phyloP scores from a whole-genome alignment of 2,329 filamentous ascomycete species.

The Salinomyces thailandicus region DNA sequence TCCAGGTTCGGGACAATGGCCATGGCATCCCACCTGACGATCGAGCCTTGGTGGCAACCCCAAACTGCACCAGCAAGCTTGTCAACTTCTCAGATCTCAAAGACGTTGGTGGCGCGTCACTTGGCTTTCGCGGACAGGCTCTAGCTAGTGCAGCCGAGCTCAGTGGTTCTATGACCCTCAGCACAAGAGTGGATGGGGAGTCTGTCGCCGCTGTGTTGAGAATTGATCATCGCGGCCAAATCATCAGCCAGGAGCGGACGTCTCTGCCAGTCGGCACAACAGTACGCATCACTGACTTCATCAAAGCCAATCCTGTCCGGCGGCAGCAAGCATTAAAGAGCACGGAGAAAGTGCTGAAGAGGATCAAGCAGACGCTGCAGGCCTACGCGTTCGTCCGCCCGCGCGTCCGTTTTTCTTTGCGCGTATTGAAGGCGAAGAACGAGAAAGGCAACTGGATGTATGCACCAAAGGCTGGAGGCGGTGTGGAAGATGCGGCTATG shows the following conservation, averaged over 20 bases:
- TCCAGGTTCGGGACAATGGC: conserved; percentile 67
- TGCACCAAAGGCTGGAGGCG: conserved; percentile 42
- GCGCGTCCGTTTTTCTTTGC: conserved; percentile 50
- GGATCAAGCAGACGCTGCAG: conserved; percentile 50
- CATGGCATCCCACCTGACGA: conserved; percentile 55
- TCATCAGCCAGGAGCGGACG: conserved; percentile 30
- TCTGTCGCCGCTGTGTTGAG: conserved; percentile 45
- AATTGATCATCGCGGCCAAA: conserved; percentile 40
- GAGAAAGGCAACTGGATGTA: conserved; percentile 51
- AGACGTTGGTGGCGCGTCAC: conserved; percentile 44
- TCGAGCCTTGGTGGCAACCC: conserved; percentile 50
- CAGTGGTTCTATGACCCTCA: conserved; percentile 47
- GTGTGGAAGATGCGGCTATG: conserved; percentile 47
- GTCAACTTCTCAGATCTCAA: conserved; percentile 51
- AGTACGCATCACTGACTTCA: conserved; percentile 50
- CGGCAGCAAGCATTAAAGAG: conserved; percentile 48
- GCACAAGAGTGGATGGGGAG: conserved; percentile 53
- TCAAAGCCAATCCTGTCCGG: conserved; percentile 53
- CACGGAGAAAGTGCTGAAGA: conserved; percentile 45
- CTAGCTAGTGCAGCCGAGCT: conserved; percentile 55
- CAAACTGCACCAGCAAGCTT: conserved; percentile 67
- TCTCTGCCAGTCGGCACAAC: conserved; percentile 60
- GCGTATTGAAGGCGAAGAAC: conserved; percentile 43
- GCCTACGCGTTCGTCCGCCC: conserved; percentile 58
- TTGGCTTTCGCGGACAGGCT: conserved; percentile 71